Conservation (phyloP, 1,139 yeast species). For the Pichia sp. region DNA sequence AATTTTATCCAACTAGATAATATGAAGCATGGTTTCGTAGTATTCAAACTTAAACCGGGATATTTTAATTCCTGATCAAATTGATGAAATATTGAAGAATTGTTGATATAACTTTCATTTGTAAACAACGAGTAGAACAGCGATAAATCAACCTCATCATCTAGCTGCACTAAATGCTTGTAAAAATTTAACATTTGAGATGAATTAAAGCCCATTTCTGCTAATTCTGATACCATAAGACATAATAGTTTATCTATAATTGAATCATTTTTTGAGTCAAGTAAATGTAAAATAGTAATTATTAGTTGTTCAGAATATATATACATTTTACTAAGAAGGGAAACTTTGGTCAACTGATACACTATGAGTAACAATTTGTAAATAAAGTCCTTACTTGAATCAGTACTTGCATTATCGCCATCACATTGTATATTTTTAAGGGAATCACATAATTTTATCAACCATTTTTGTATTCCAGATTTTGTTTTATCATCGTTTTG, state of each 20-base stretch:
- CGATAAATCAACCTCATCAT: neutral
- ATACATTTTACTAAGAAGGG: constrained; percentile 5
- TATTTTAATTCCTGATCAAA: neutral
- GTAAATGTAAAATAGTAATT: neutral
- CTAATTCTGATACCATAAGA: constrained; percentile 1
- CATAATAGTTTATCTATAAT: neutral
- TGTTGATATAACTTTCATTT: neutral
- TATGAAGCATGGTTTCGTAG: neutral
- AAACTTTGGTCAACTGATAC: constrained; percentile 4
- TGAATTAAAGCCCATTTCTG: constrained; percentile 5
- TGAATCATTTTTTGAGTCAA: neutral
- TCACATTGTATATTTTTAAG: no score
- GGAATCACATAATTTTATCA: neutral
- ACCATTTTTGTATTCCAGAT: neutral
- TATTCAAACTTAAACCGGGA: neutral
- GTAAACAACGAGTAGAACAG: neutral
- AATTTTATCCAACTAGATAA: constrained; percentile 8
- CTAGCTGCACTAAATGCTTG: neutral
- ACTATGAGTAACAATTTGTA: constrained; percentile 1
- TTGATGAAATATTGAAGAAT: constrained; percentile 4
- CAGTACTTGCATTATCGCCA: no score
- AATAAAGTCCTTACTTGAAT: neutral
- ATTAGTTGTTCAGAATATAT: constrained; percentile 1
- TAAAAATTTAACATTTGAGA: constrained; percentile 1
- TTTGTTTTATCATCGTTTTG: neutral